Conservation (phyloP, 495 filamentous ascomycete species). For the Penicillium ochrochloron region DNA sequence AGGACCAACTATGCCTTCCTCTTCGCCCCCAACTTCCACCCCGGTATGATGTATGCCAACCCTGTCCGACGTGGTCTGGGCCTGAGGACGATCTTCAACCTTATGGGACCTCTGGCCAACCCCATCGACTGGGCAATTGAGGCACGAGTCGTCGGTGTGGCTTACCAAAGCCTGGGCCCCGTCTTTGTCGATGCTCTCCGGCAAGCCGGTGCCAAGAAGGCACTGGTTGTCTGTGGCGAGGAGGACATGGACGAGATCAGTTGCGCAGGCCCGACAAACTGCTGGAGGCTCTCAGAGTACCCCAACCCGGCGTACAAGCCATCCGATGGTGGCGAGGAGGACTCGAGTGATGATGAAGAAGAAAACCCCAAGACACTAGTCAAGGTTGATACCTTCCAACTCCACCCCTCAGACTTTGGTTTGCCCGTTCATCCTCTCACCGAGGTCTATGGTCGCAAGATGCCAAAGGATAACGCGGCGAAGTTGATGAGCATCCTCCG, state of each 20-base stretch:
- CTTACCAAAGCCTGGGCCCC: conserved; percentile 79
- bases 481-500: conserved; percentile 79
- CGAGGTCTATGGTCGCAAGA: conserved; percentile 80
- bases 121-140: conserved; percentile 81
- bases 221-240: conserved; percentile 88
- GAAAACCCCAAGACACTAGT: conserved; percentile 48
- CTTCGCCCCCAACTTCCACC: conserved; percentile 95
- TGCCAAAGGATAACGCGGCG: conserved; percentile 80
- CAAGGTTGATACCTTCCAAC: conserved; percentile 70
- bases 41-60: conserved; percentile 86
- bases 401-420: conserved; percentile 85
- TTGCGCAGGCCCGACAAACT: conserved; percentile 82
- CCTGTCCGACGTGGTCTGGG: conserved; percentile 81
- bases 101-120: conserved; percentile 90
- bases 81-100: conserved; percentile 94
- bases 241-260: conserved; percentile 96
- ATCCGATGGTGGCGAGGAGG: conserved; percentile 34
- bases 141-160: conserved; percentile 88
- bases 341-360: conserved; percentile 46
- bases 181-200: conserved; percentile 85
- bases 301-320: conserved; percentile 48
- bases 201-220: conserved; percentile 77
- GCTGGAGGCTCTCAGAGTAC: conserved; percentile 76
- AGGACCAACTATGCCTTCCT: conserved; percentile 91
- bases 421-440: conserved; percentile 72